phyloP scores from a whole-genome alignment of 345 rosid genomes.

The Hibiscus syriacus region DNA sequence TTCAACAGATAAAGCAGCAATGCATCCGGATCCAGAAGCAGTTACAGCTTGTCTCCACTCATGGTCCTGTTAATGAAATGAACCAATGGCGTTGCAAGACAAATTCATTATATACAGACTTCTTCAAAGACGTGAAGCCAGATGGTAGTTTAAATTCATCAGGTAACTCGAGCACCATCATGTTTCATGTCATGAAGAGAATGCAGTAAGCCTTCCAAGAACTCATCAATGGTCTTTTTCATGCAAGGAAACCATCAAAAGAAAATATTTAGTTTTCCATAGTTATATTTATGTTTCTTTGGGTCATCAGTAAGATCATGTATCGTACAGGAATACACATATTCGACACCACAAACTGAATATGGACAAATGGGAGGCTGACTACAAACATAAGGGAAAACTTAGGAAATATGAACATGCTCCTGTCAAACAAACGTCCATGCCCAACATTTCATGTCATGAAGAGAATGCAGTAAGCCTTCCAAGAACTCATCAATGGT shows the following conservation, averaged over 20 bases:
- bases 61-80: conserved; percentile 47
- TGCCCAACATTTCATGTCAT: background rate
- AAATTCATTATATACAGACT: background rate
- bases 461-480: too few species aligned
- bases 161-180: background rate
- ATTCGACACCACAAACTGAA: background rate
- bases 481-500: too few species aligned
- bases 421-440: background rate
- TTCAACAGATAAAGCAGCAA: conserved; percentile 95
- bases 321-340: background rate
- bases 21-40: conserved; percentile 96
- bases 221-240: background rate
- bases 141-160: background rate
- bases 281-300: background rate
- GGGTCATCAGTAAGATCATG: background rate
- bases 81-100: background rate
- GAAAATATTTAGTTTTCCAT: background rate
- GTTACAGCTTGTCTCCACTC: conserved; percentile 99
- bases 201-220: background rate
- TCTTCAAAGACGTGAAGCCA: background rate
- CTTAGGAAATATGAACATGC: background rate
- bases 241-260: background rate
- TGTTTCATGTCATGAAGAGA: background rate
- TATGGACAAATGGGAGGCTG: background rate
- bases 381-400: background rate